phyloP scores from a whole-genome alignment of 192 early-diverging fungal species.

The Coemansia sp. region DNA sequence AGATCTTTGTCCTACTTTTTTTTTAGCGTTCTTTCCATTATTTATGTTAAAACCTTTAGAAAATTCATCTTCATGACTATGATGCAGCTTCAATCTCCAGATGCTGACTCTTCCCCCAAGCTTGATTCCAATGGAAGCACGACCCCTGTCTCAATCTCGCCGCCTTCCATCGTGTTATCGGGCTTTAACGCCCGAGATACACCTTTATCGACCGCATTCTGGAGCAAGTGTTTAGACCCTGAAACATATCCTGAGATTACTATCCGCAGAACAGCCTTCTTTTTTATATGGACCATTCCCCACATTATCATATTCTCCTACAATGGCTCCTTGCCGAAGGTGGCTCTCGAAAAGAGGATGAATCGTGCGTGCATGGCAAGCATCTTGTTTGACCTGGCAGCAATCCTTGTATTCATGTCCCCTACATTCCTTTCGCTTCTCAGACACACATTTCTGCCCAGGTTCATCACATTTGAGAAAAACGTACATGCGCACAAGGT shows the following conservation, averaged over 20 bases:
- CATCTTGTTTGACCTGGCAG: slow-evolving; percentile 59
- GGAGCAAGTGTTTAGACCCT: slow-evolving; percentile 14
- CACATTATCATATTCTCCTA: slow-evolving; percentile 41
- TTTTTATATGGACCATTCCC: slow-evolving; percentile 38
- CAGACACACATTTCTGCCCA: slow-evolving; percentile 61
- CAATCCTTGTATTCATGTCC: slow-evolving; percentile 84
- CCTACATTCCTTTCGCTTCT: slow-evolving; percentile 66
- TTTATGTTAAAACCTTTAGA: neutral
- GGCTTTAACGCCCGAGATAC: neutral
- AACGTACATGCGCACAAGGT: slow-evolving; percentile 78
- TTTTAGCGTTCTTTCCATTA: neutral
- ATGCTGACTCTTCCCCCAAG: neutral
- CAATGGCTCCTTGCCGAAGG: slow-evolving; percentile 6
- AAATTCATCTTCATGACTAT: neutral
- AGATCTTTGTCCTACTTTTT: neutral
- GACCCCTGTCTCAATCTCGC: neutral
- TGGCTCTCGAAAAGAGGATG: slow-evolving; percentile 17
- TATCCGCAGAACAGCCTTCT: slow-evolving; percentile 32
- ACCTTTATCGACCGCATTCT: neutral
- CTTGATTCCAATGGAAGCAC: neutral
- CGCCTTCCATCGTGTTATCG: neutral
- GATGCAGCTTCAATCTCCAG: neutral
- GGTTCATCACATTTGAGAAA: slow-evolving; percentile 69
- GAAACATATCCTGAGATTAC: slow-evolving; percentile 46
- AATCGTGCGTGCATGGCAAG: slow-evolving; percentile 29